Evolutionary conservation across 2,329 filamentous ascomycete genomes (phyloP).

Genomic region (Aspergillus proliferans): DNA sequence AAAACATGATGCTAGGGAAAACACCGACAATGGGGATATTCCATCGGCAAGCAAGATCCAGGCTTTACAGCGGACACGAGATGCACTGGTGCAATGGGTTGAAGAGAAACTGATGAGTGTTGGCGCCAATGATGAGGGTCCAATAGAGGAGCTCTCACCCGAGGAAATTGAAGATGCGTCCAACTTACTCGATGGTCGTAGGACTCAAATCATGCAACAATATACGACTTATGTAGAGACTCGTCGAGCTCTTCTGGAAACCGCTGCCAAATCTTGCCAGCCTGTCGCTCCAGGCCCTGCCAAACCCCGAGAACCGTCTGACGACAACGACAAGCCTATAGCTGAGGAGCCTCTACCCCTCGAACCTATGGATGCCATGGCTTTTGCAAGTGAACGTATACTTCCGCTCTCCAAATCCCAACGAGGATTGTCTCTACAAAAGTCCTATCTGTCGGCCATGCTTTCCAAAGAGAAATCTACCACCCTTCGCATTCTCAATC

Average conservation of each 20-base stretch:
- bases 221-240: constrained; percentile 32
- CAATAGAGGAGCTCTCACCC: constrained; percentile 20
- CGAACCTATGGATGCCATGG: constrained; percentile 24
- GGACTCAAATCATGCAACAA: constrained; percentile 27
- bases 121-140: constrained; percentile 22
- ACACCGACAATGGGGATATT: neutral
- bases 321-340: constrained; percentile 8
- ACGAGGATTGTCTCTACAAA: constrained; percentile 32
- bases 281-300: constrained; percentile 20
- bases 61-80: constrained; percentile 41
- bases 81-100: constrained; percentile 48
- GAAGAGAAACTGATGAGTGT: constrained; percentile 42
- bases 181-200: constrained; percentile 25
- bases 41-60: constrained; percentile 18
- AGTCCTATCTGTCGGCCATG: constrained; percentile 30
- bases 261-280: constrained; percentile 30
- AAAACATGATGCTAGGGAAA: constrained; percentile 10
- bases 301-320: constrained; percentile 14
- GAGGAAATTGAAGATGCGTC: constrained; percentile 27
- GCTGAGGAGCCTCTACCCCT: constrained; percentile 13
- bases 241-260: constrained; percentile 30
- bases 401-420: constrained; percentile 31
- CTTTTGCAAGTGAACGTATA: constrained; percentile 27
- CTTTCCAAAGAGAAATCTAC: constrained; percentile 35
- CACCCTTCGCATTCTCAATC: constrained; percentile 30